Conservation (phyloP, 1,139 yeast genomes). For the Petasospora rhodanensis region DNA sequence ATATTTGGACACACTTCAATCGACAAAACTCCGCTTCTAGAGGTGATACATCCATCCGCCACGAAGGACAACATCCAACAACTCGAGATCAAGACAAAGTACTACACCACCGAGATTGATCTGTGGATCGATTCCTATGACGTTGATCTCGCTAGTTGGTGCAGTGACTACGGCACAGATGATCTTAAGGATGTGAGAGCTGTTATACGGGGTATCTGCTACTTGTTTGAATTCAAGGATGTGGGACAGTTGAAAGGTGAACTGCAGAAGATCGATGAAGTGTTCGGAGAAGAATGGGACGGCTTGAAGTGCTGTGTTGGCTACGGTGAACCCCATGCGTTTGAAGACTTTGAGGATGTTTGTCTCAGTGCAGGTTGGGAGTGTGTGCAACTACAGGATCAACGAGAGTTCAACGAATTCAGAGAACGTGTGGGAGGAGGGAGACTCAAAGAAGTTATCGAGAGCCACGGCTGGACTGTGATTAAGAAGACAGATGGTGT, state of each 20-base stretch:
- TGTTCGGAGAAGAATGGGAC: constrained; percentile 7
- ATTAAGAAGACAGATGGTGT: not conserved
- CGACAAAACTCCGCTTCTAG: too few species aligned
- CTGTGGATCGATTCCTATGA: constrained; percentile 29
- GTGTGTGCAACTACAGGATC: constrained; percentile 17
- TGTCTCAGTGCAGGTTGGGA: constrained; percentile 17
- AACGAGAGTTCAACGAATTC: constrained; percentile 19
- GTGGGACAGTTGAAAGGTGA: constrained; percentile 1
- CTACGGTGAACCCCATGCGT: constrained; percentile 7
- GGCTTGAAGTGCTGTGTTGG: constrained; percentile 14
- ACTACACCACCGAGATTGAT: constrained; percentile 26
- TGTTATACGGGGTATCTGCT: constrained; percentile 28
- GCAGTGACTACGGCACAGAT: constrained; percentile 19
- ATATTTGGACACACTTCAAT: too few species aligned
- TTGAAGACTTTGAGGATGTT: constrained; percentile 18
- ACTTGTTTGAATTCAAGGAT: constrained; percentile 9
- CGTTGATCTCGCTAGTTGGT: constrained; percentile 25
- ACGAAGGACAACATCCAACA: too few species aligned
- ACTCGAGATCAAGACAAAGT: constrained; percentile 28
- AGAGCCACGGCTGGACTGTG: constrained; percentile 10
- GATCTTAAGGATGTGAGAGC: constrained; percentile 27
- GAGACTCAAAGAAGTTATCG: constrained; percentile 8
- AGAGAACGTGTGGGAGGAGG: constrained; percentile 25
- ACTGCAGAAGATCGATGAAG: constrained; percentile 1
- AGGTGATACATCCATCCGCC: too few species aligned